Evolutionary conservation across 1,139 yeast genomes (phyloP).

Genomic region (Pichia sp.): DNA sequence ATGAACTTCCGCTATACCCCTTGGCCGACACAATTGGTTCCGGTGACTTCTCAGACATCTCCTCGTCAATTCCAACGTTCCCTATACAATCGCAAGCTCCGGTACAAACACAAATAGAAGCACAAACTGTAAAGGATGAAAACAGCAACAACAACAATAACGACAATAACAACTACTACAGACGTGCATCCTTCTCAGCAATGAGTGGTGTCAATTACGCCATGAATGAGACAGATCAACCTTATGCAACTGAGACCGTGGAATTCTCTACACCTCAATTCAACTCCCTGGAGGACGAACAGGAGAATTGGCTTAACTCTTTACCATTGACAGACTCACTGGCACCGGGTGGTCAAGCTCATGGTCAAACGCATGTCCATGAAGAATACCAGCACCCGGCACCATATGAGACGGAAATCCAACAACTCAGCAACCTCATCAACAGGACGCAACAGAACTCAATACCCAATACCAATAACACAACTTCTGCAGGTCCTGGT

Average conservation of each 20-base stretch:
- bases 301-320: slow-evolving; percentile 26
- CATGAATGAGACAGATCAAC: slow-evolving; percentile 36
- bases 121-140: no score
- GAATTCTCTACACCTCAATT: slow-evolving; percentile 68
- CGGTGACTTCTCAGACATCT: slow-evolving; percentile 11
- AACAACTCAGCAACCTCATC: slow-evolving; percentile 10
- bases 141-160: neutral
- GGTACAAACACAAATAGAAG: no score
- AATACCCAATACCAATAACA: no score
- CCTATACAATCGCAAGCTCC: no score
- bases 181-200: slow-evolving; percentile 74
- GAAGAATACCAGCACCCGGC: no score
- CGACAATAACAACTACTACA: slow-evolving; percentile 12
- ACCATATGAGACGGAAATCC: slow-evolving; percentile 10
- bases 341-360: no score
- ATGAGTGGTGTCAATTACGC: slow-evolving; percentile 71
- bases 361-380: no score
- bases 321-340: no score
- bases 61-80: no score
- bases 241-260: slow-evolving; percentile 46
- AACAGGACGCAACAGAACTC: slow-evolving; percentile 3
- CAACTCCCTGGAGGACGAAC: slow-evolving; percentile 31
- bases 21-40: slow-evolving; percentile 2
- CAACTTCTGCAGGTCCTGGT: no score
- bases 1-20: slow-evolving; percentile 9